phyloP scores from a whole-genome alignment of 192 early-diverging fungal species.

The Backusella circina region DNA sequence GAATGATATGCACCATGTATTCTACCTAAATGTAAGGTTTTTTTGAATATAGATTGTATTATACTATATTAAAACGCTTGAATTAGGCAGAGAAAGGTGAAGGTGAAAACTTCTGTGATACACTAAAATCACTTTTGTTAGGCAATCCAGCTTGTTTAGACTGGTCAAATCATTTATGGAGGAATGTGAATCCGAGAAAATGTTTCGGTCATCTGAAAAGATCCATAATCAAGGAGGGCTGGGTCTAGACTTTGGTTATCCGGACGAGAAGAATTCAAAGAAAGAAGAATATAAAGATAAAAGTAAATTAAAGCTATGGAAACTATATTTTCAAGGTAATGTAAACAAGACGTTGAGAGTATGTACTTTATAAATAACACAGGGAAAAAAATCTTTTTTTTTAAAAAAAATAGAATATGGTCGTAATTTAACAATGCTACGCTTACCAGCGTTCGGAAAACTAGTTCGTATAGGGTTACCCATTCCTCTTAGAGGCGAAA shows the following conservation, averaged over 20 bases:
- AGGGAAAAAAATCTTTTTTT: no score
- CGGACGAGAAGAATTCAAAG: no score
- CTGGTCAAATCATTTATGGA: slow-evolving; percentile 71
- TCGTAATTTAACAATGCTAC: slow-evolving; percentile 74
- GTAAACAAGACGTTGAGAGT: not conserved
- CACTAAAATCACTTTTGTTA: slow-evolving; percentile 70
- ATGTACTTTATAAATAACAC: not conserved
- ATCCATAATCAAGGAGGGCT: slow-evolving; percentile 48
- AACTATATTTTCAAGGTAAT: slow-evolving; percentile 69
- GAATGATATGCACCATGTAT: slow-evolving; percentile 87
- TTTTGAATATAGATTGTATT: no score
- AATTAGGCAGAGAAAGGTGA: slow-evolving; percentile 54
- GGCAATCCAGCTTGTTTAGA: slow-evolving; percentile 73
- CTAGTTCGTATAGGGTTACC: slow-evolving; percentile 80
- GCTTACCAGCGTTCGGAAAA: slow-evolving; percentile 74
- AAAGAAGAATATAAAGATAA: no score
- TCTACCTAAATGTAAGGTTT: slow-evolving; percentile 62
- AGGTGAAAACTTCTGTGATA: slow-evolving; percentile 82
- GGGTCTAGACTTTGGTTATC: slow-evolving; percentile 74
- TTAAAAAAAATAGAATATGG: slow-evolving; percentile 59
- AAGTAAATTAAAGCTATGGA: slow-evolving; percentile 71
- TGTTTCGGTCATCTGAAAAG: slow-evolving; percentile 62
- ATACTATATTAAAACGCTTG: no score
- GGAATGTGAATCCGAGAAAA: slow-evolving; percentile 80
- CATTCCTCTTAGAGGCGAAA: slow-evolving; percentile 76